These are phyloP conservation scores for Annulohypoxylon stygium DNA, from an alignment of 495 filamentous ascomycete genomes.

Conservation along the genomic window DNA sequence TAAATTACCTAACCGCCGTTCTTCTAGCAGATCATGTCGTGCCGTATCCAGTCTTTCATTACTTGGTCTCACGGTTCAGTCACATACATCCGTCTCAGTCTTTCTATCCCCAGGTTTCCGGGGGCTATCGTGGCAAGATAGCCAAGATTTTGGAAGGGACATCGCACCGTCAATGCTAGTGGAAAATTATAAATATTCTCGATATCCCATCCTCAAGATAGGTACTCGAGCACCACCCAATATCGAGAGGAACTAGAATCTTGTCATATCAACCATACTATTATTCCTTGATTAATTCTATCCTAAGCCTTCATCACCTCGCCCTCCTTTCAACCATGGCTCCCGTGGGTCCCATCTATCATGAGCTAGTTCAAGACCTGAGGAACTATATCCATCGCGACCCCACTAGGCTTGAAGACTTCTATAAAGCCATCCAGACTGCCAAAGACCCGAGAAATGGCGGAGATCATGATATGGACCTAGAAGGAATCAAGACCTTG, in stretches of 20 bases:
- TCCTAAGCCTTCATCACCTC: slow-evolving; percentile 1
- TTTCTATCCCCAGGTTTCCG: not conserved
- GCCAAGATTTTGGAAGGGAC: not conserved
- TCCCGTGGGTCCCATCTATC: not conserved
- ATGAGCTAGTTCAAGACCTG: not conserved
- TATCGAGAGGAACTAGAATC: slow-evolving; percentile 1
- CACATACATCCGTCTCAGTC: not conserved
- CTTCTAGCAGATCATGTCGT: not conserved
- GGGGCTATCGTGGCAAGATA: not conserved
- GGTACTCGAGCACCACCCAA: not conserved
- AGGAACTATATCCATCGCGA: not conserved
- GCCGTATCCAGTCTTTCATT: not conserved
- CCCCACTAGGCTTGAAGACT: not conserved
- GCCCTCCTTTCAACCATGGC: not conserved
- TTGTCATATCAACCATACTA: slow-evolving; percentile 6
- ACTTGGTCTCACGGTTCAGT: not conserved
- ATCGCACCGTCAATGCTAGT: not conserved
- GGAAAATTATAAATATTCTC: slow-evolving; percentile 1
- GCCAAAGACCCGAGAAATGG: not conserved
- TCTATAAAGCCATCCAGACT: not conserved
- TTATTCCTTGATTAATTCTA: not conserved
- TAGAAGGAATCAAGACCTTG: not conserved
- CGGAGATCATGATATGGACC: not conserved
- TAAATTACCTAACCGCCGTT: slow-evolving; percentile 1
- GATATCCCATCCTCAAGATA: not conserved